Evolutionary conservation across 1,284 basidiomycete species (phyloP).

Genomic region (Ceratobasidium sp.): DNA sequence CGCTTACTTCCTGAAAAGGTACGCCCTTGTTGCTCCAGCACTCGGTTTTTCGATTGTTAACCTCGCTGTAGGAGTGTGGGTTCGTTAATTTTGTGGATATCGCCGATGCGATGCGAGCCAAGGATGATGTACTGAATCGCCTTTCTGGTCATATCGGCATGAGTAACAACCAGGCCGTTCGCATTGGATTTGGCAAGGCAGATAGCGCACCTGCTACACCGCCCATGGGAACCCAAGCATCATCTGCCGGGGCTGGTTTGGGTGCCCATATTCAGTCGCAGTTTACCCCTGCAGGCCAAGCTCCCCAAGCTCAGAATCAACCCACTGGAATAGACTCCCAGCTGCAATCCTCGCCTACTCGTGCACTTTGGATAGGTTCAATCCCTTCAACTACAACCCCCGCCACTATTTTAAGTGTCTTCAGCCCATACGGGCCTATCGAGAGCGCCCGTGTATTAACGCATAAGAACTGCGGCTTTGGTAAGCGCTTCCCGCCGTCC

Average conservation of each 20-base stretch:
- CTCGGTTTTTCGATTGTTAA: background rate
- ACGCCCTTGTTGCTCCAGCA: constrained; percentile 48
- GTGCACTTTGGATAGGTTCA: constrained; percentile 95
- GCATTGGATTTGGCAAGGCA: constrained; percentile 97
- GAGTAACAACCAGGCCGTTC: constrained; percentile 91
- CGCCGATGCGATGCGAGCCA: constrained; percentile 92
- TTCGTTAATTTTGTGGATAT: constrained; percentile 99
- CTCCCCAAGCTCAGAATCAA: constrained; percentile 57
- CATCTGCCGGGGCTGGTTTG: constrained; percentile 41
- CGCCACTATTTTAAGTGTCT: constrained; percentile 89
- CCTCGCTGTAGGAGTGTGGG: constrained; percentile 81
- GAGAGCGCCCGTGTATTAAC: constrained; percentile 95
- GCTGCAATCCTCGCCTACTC: constrained; percentile 85
- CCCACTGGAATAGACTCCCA: constrained; percentile 79
- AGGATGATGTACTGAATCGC: constrained; percentile 95
- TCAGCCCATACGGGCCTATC: constrained; percentile 96
- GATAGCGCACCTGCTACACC: constrained; percentile 92
- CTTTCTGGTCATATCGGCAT: constrained; percentile 93
- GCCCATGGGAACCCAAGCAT: constrained; percentile 52
- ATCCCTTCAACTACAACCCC: constrained; percentile 94
- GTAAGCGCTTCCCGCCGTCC: constrained; percentile 60
- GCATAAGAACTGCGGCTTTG: constrained; percentile 97
- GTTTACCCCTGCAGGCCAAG: constrained; percentile 39
- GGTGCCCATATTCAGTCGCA: constrained; percentile 41
- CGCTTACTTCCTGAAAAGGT: constrained; percentile 96